These are phyloP conservation scores for Serendipita sp. DNA, from an alignment of 1,284 basidiomycete species.

Conservation along the genomic window DNA sequence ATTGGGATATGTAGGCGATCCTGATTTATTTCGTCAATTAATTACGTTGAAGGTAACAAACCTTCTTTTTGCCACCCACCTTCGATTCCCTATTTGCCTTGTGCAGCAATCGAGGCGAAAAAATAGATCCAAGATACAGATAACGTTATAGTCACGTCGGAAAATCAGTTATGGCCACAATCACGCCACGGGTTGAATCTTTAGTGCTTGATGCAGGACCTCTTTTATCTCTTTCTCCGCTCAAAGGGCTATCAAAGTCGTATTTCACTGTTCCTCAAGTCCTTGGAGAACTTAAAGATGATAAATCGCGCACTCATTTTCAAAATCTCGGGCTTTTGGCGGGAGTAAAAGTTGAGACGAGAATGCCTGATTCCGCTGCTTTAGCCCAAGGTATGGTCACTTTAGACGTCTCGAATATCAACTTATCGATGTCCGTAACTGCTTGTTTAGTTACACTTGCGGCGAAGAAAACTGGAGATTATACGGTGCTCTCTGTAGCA, in stretches of 20 bases:
- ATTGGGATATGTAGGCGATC: constrained; percentile 46
- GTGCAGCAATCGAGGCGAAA: too few relatives aligned
- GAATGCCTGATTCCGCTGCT: constrained; percentile 57
- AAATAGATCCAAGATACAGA: too few relatives aligned
- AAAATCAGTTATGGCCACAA: not conserved
- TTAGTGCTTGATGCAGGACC: constrained; percentile 89
- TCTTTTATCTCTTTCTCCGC: constrained; percentile 69
- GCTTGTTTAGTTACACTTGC: constrained; percentile 59
- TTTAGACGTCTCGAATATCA: constrained; percentile 12
- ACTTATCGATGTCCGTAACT: not conserved
- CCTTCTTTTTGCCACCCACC: too few relatives aligned
- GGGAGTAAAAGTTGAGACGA: constrained; percentile 63
- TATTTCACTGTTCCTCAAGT: constrained; percentile 85
- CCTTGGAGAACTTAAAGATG: constrained; percentile 76
- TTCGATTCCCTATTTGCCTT: too few relatives aligned
- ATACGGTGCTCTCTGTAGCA: constrained; percentile 78
- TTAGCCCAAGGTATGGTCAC: constrained; percentile 53
- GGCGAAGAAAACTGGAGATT: constrained; percentile 95
- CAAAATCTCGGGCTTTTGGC: constrained; percentile 57
- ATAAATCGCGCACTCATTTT: constrained; percentile 72
- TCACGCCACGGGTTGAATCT: constrained; percentile 37
- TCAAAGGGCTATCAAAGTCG: constrained; percentile 67
- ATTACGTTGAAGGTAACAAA: too few relatives aligned
- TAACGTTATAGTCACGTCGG: too few relatives aligned
- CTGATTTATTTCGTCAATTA: too few relatives aligned